These are phyloP conservation scores for Trichoderma sp. DNA, from an alignment of 2,329 filamentous ascomycete species.

Conservation along the genomic window DNA sequence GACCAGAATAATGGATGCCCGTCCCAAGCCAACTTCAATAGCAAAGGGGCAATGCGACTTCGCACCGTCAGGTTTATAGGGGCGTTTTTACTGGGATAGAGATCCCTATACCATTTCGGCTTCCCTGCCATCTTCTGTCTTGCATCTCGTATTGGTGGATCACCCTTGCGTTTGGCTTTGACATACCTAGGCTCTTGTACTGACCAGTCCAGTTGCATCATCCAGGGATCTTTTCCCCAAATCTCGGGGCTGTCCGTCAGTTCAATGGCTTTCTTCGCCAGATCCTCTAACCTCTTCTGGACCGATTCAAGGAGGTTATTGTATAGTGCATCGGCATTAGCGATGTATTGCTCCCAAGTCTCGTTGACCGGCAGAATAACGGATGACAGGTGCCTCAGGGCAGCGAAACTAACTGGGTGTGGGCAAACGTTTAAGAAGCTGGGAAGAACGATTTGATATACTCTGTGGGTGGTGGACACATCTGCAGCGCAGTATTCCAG, in stretches of 20 bases:
- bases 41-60: conserved; percentile 79
- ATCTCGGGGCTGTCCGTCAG: conserved; percentile 66
- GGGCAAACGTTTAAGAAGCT: conserved; percentile 87
- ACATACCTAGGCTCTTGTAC: conserved; percentile 88
- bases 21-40: conserved; percentile 85
- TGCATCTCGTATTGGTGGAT: conserved; percentile 68
- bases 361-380: conserved; percentile 89
- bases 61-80: conserved; percentile 79
- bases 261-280: conserved; percentile 75
- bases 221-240: conserved; percentile 82
- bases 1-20: conserved; percentile 90
- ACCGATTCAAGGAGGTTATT: conserved; percentile 74
- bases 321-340: conserved; percentile 83
- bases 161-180: conserved; percentile 80
- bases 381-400: conserved; percentile 85
- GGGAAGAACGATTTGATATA: conserved; percentile 92
- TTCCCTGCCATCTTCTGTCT: conserved; percentile 92
- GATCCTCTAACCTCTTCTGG: conserved; percentile 65
- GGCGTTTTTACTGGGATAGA: conserved; percentile 68
- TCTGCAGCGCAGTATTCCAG: conserved; percentile 94
- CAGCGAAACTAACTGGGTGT: conserved; percentile 95
- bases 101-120: conserved; percentile 93
- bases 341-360: conserved; percentile 82
- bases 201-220: conserved; percentile 92
- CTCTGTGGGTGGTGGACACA: conserved; percentile 85